phyloP scores from a whole-genome alignment of 2,329 filamentous ascomycete genomes.

The Xylariaceae sp. region DNA sequence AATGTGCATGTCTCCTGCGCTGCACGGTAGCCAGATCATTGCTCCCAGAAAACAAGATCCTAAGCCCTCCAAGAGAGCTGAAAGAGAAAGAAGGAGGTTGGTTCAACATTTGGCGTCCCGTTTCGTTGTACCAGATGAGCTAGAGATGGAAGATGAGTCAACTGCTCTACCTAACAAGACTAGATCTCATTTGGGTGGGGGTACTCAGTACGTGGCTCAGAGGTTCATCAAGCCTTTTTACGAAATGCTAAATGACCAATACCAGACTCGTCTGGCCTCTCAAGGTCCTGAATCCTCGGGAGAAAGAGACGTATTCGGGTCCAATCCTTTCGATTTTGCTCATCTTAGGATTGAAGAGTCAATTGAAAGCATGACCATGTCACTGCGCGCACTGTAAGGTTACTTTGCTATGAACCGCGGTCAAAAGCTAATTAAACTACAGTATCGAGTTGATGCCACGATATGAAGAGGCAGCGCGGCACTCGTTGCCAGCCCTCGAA shows the following conservation, averaged over 20 bases:
- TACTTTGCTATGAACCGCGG: not conserved
- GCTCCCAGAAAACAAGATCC: slow-evolving; percentile 15
- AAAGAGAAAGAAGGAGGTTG: slow-evolving; percentile 11
- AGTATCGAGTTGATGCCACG: slow-evolving; percentile 24
- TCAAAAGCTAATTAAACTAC: slow-evolving; percentile 12
- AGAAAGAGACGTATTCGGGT: slow-evolving; percentile 5
- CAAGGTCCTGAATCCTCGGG: not conserved
- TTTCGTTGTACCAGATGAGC: slow-evolving; percentile 25
- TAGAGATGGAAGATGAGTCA: slow-evolving; percentile 2
- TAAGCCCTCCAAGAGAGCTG: slow-evolving; percentile 2
- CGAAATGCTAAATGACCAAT: slow-evolving; percentile 15
- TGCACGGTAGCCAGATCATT: slow-evolving; percentile 11
- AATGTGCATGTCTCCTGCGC: slow-evolving; percentile 22
- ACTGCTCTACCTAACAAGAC: not conserved
- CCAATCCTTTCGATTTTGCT: slow-evolving; percentile 20
- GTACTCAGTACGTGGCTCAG: not conserved
- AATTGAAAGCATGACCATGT: slow-evolving; percentile 13
- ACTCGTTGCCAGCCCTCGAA: slow-evolving; percentile 14
- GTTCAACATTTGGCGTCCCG: slow-evolving; percentile 15
- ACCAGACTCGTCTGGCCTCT: not conserved
- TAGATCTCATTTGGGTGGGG: not conserved
- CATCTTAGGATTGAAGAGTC: slow-evolving; percentile 18
- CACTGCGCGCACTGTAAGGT: slow-evolving; percentile 25
- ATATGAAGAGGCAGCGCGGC: slow-evolving; percentile 14
- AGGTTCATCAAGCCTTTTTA: slow-evolving; percentile 22